These are phyloP conservation scores for Cicer judaicum DNA, from an alignment of 306 rosid species.

Conservation along the genomic window DNA sequence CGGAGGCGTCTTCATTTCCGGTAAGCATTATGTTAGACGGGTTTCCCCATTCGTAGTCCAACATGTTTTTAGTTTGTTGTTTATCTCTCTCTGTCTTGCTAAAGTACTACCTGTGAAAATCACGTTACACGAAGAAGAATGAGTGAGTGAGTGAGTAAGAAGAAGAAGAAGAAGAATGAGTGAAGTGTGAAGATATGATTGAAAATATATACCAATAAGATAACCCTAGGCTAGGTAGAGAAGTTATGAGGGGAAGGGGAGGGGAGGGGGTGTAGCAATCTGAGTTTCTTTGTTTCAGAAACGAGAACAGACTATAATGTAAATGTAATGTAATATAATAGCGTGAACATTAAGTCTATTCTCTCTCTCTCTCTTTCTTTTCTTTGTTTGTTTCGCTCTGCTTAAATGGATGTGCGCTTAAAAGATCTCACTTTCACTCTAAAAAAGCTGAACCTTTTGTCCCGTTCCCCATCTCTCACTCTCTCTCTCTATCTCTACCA, in stretches of 20 bases:
- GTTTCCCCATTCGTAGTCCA: slow-evolving; percentile 95
- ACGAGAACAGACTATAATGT: neutral
- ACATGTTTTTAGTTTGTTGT: slow-evolving; percentile 44
- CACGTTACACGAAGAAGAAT: no score
- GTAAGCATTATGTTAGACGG: slow-evolving; percentile 71
- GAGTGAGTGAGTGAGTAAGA: no score
- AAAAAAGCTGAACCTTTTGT: slow-evolving; percentile 59
- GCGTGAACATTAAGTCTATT: slow-evolving; percentile 54
- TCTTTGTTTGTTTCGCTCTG: slow-evolving; percentile 27
- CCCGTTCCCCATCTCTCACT: slow-evolving; percentile 46
- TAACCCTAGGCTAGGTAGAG: no score
- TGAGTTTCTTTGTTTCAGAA: neutral
- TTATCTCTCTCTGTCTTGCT: neutral
- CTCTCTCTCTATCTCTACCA: slow-evolving; percentile 39
- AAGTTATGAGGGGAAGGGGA: no score
- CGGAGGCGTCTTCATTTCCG: slow-evolving; percentile 52
- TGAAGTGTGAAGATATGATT: no score
- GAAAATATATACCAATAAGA: no score
- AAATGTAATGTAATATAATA: slow-evolving; percentile 31
- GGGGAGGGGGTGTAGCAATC: no score
- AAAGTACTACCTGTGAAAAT: neutral
- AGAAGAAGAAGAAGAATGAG: no score
- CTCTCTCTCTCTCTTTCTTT: slow-evolving; percentile 22
- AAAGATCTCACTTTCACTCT: slow-evolving; percentile 63
- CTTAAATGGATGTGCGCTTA: slow-evolving; percentile 47